Base-by-base conservation (phyloP, 1,139 yeast genomes). In the Candida neerlandica region DNA sequence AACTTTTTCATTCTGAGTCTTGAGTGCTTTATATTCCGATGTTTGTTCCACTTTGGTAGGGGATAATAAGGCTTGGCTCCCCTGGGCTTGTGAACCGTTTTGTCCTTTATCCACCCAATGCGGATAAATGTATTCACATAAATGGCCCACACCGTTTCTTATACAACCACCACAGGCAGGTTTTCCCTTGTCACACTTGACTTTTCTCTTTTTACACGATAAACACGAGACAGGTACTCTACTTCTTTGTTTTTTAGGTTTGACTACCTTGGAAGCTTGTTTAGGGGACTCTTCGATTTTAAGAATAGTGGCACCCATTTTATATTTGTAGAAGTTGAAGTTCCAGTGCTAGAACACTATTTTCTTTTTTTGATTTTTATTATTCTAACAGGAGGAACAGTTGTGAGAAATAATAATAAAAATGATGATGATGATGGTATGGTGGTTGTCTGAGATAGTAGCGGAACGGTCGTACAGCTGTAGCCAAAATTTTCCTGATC, bases 101-200 rank as follows among this genome's bases (percentile, higher is more conserved):
- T 9, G 12, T 14, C 37, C 26, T 9, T 26, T 52, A 12, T 54
- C 53, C 12, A 64, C 60, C 81, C 81, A 76, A 29, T 62, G 67
- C 0, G 81, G 80, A 43, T 73, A 78, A 14, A 72, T 50, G 51
- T 75, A 76, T 45, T 70, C 69, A 56, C 81, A 76, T 33, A 73
- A 56, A 57, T 75, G 78, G 29, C 69, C 67, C 26, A 74, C 80
- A 5, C 76, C 75, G 52, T 75, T 73, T 49, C 65, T 66, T 3
- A 67, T 61, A 61, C 81, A 76, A 7, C 78, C 79, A 1, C 76
- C 69, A 57, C 81, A 76, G 1, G 73, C 62, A 2, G 81, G 81
- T 48, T 66, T 64, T 26, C 56, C 69, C 51, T 74, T 73, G 55
- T 75, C 80, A 62, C 81, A 76, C 51, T 72, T 73, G 52, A 76